A percentile compares a stretch with the other conserved stretches of the same genome.
Conservation (phyloP, 805 yeast species). For the Kuraishia hungarica region DNA sequence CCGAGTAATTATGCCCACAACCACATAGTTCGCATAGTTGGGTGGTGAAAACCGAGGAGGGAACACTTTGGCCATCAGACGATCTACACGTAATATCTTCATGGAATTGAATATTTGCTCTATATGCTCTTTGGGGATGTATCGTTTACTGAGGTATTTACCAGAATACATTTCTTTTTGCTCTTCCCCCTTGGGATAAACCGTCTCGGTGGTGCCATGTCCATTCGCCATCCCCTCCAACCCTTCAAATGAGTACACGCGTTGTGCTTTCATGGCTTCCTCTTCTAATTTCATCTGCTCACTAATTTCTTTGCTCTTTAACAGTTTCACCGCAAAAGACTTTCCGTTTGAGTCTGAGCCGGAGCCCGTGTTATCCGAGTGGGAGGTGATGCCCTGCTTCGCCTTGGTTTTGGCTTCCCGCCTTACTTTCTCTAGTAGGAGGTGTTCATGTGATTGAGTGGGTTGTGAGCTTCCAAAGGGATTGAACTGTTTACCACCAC, state of each 20-base stretch:
- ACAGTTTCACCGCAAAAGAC: neutral
- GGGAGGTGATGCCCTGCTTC: neutral
- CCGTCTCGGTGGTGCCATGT: neutral
- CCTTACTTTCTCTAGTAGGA: neutral
- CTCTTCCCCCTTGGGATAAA: slow-evolving; percentile 11
- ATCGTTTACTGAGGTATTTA: slow-evolving; percentile 33
- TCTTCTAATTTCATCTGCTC: neutral
- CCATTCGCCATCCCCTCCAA: neutral
- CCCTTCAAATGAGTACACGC: neutral
- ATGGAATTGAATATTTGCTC: slow-evolving; percentile 32
- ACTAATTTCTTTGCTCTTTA: neutral
- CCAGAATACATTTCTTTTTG: slow-evolving; percentile 41
- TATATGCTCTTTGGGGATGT: slow-evolving; percentile 29
- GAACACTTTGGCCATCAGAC: slow-evolving; percentile 51
- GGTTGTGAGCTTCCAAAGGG: too few species aligned
- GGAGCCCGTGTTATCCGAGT: neutral
- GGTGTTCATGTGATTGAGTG: neutral
- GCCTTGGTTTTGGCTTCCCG: neutral
- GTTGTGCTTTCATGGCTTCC: neutral
- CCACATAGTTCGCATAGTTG: slow-evolving; percentile 66
- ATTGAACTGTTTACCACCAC: too few species aligned
- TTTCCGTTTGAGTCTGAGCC: neutral
- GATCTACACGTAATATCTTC: slow-evolving; percentile 48
- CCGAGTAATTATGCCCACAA: slow-evolving; percentile 55
- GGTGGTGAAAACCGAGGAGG: slow-evolving; percentile 72